A percentile compares a stretch with the other conserved stretches of the same genome.
These are phyloP conservation scores for Penicillium cataractarum DNA, from an alignment of 495 filamentous ascomycete species.

Conservation along the genomic window DNA sequence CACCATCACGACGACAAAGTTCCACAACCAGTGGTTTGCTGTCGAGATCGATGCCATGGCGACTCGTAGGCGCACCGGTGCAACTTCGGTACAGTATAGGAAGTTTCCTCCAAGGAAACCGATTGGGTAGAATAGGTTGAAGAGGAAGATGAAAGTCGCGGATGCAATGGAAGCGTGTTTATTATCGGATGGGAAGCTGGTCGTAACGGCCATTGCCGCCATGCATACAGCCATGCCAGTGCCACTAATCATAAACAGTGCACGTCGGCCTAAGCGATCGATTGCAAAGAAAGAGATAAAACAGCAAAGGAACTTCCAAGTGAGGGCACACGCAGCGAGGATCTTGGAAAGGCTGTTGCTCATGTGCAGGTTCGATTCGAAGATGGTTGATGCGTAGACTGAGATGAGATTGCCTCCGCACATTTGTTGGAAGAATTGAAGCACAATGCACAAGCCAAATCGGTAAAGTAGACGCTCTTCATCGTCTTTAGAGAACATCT, in stretches of 20 bases:
- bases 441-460: conserved; percentile 36
- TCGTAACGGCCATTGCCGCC: conserved; percentile 45
- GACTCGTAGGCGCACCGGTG: conserved; percentile 54
- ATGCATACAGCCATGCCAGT: conserved; percentile 39
- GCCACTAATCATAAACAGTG: too few relatives aligned
- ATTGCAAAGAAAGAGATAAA: conserved; percentile 55
- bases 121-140: conserved; percentile 62
- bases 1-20: conserved; percentile 63
- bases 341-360: conserved; percentile 29
- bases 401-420: conserved; percentile 43
- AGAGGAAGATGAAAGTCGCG: conserved; percentile 60
- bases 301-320: conserved; percentile 53
- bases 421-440: conserved; percentile 51
- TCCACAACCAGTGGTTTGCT: conserved; percentile 52
- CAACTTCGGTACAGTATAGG: conserved; percentile 61
- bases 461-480: conserved; percentile 38
- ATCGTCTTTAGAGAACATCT: conserved; percentile 15
- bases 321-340: conserved; percentile 43
- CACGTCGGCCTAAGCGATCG: conserved; percentile 51
- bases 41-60: conserved; percentile 52
- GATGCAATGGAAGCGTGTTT: conserved; percentile 34
- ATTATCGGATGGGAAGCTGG: conserved; percentile 37
- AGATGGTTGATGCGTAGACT: conserved; percentile 39
- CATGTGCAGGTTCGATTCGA: conserved; percentile 38
- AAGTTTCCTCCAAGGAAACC: conserved; percentile 63